phyloP scores from a whole-genome alignment of 306 rosid species.

The Glycine tomentella region DNA sequence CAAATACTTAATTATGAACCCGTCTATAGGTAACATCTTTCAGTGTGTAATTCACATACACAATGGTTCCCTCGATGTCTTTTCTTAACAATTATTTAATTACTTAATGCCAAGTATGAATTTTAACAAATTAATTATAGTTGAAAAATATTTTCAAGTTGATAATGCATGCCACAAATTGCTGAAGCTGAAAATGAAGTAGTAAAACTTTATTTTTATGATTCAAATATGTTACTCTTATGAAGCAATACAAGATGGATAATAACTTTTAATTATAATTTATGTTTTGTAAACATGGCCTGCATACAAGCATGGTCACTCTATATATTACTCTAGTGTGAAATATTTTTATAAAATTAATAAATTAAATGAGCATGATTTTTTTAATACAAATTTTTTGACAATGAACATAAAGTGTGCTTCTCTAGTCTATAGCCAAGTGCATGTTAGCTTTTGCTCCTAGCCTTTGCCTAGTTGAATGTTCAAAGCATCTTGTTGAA shows the following conservation, averaged over 20 bases:
- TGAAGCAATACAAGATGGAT: neutral
- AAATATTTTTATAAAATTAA: neutral
- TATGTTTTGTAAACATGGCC: neutral
- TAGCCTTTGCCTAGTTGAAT: neutral
- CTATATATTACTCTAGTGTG: neutral
- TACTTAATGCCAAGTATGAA: neutral
- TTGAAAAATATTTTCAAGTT: neutral
- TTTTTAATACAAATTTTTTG: neutral
- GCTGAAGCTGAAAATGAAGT: too few species aligned
- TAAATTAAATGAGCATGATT: neutral
- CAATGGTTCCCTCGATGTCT: neutral
- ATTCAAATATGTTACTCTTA: neutral
- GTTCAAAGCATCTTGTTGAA: constrained; percentile 8
- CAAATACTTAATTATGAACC: neutral
- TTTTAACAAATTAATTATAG: neutral
- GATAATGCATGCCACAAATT: neutral
- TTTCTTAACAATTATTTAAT: neutral
- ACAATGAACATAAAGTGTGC: neutral
- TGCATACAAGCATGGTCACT: neutral
- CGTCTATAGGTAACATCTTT: neutral
- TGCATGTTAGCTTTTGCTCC: neutral
- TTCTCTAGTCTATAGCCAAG: neutral
- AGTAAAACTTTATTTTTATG: too few species aligned
- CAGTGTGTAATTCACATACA: neutral
- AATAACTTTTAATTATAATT: neutral